phyloP scores from a whole-genome alignment of 176 grass and related monocot species.

The Avena atlantica region DNA sequence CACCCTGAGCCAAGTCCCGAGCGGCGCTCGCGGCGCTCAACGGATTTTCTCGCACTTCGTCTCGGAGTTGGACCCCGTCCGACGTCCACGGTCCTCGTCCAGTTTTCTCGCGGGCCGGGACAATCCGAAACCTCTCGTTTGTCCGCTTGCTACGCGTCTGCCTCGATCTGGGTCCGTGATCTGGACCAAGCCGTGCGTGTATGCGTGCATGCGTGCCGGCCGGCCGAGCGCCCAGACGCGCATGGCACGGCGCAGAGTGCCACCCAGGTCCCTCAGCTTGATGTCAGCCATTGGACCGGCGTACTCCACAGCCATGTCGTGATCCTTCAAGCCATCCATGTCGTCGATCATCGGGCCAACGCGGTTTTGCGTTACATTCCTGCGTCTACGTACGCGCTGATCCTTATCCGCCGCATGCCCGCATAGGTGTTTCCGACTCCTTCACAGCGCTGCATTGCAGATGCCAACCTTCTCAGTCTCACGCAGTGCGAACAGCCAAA shows the following conservation, averaged over 20 bases:
- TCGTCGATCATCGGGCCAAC: background rate
- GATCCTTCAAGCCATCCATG: background rate
- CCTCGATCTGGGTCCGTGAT: conserved; percentile 11
- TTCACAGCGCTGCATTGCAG: background rate
- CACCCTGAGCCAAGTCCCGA: background rate
- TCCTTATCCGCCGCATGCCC: background rate
- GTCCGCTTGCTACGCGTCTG: conserved; percentile 2
- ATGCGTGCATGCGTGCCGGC: conserved; percentile 34
- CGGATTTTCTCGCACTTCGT: background rate
- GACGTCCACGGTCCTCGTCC: background rate
- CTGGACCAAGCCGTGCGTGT: background rate
- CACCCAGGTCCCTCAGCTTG: background rate
- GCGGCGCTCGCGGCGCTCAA: background rate
- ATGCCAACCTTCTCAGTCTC: background rate
- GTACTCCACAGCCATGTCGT: background rate
- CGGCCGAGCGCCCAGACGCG: conserved; percentile 36
- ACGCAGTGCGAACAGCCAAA: background rate
- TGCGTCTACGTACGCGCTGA: background rate
- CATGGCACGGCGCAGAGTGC: conserved; percentile 18
- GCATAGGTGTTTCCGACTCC: background rate
- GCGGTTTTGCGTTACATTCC: background rate
- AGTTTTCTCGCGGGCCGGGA: background rate
- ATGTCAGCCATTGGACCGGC: background rate
- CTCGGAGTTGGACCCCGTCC: conserved; percentile 33
- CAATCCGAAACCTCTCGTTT: background rate